A percentile compares a stretch with the other conserved stretches of the same genome.
phyloP scores from a whole-genome alignment of 2,329 filamentous ascomycete genomes.

The Aspergillus japonicus region DNA sequence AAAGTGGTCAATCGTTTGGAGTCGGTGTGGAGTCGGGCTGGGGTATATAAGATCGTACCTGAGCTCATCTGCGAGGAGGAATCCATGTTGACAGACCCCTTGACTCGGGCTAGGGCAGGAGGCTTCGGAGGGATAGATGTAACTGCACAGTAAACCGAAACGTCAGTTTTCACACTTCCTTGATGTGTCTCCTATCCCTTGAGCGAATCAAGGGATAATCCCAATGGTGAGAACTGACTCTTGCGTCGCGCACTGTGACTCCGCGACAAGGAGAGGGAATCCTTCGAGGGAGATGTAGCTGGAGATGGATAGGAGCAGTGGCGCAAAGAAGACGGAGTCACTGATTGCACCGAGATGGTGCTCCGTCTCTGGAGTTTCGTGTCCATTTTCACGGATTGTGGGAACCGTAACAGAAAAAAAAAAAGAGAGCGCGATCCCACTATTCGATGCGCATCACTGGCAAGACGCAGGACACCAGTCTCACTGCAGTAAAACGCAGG shows the following conservation, averaged over 20 bases:
- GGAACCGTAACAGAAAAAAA: slow-evolving; percentile 4
- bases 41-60: slow-evolving; percentile 16
- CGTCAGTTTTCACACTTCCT: slow-evolving; percentile 17
- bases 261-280: slow-evolving; percentile 16
- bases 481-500: slow-evolving; percentile 18
- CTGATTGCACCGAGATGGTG: slow-evolving; percentile 24
- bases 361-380: slow-evolving; percentile 26
- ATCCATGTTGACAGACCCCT: slow-evolving; percentile 32
- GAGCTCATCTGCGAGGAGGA: slow-evolving; percentile 26
- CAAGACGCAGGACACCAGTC: slow-evolving; percentile 25
- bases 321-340: slow-evolving; percentile 24
- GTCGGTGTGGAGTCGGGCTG: background rate
- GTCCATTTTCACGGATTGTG: slow-evolving; percentile 24
- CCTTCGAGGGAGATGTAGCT: slow-evolving; percentile 16
- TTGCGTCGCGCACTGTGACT: slow-evolving; percentile 20
- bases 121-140: slow-evolving; percentile 27
- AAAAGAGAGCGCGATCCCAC: slow-evolving; percentile 11
- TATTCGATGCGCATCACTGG: slow-evolving; percentile 27
- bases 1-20: slow-evolving; percentile 10
- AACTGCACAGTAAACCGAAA: slow-evolving; percentile 15
- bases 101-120: slow-evolving; percentile 32
- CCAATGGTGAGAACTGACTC: slow-evolving; percentile 20
- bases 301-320: slow-evolving; percentile 26
- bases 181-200: slow-evolving; percentile 7
- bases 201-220: slow-evolving; percentile 8